Evolutionary conservation across 2,329 filamentous ascomycete species (phyloP), one percentile per base, ranked within the genome.

Genomic region (Orbilia javanica): DNA sequence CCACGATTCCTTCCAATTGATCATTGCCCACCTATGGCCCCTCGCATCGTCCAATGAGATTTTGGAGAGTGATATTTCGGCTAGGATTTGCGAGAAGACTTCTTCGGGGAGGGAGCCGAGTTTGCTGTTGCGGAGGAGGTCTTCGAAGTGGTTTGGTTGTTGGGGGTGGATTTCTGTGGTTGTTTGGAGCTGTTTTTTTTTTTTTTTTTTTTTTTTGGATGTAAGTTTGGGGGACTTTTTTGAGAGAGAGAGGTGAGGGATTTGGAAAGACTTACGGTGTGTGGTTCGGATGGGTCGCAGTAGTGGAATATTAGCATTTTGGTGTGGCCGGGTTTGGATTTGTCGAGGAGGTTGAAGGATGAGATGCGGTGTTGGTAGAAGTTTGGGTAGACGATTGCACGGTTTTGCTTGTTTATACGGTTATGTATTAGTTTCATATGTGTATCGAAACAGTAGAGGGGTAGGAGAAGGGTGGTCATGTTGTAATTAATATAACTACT

Each of bases 301-400:
- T 91, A 85, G 81, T 87, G 90, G 46, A 91, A 84, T 0, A 87
- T 87, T 0, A 90, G 83, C 68, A 90, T 87, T 79, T 87, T 87
- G 13, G 87, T 84, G 80, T 90, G 87, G 1, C 89, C 89, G 0
- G 87, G 85, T 69, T 85, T 86, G 0, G 85, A 86, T 0, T 81
- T 81, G 78, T 91, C 87, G 34, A 81, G 80, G 13, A 89, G 84
- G 11, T 83, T 79, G 83, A 90, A 89, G 1, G 86, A 81, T 52
- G 85, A 82, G 18, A 89, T 85, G 53, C 85, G 81, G 81, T 90
- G 86, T 81, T 90, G 88, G 27, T 86, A 82, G 10, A 84, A 82
- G 81, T 88, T 90, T 1, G 89, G 88, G 80, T 90, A 90, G 44
- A 87, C 85, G 4, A 90, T 81, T 1, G 89, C 82, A 15, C 88